Base-by-base conservation (phyloP, 768 basidiomycete species). In the Podaxis pistillaris region DNA sequence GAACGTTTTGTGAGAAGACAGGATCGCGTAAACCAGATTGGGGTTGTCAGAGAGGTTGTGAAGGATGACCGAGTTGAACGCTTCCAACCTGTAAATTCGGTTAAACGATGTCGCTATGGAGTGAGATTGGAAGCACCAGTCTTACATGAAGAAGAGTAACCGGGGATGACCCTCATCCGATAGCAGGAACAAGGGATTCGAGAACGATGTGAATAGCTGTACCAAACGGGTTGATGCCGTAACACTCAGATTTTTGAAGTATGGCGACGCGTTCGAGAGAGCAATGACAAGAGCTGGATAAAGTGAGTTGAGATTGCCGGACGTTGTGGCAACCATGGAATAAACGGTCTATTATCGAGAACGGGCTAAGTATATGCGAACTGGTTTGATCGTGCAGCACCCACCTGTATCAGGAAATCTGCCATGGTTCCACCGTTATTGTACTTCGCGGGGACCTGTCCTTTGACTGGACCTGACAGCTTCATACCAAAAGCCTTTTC, bases 151-250 rank as follows among this genome's bases (percentile, higher is more conserved):
- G 75, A 92, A 98, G 36, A 98, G 81, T 33, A 98, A 76, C 64
- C 97, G 78, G 1, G 97, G 97, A 70, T 98, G 94, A 6, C 96
- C 94, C 74, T 98, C 97, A 65, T 98, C 97, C 2, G 92, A 88
- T 19, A 99, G 76, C 37, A 98, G 77, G 74, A 98, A 98, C 2
- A 87, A 77, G 0, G 97, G 93, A 63, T 89, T 93, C 4, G 94
- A 89, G 71, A 99, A 96, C 0, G 96, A 93, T 30, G 84, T 88
- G 75, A 97, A 94, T 5, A 98, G 83, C 73, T 97, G 94, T 38
- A 96, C 72, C 6, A 99, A 81, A 17, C 92, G 83, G 4, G 91
- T 90, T 2, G 94, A 90, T 12, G 94, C 87, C 36, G 88, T 86
- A 53, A 94, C 85, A 44, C 88, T 87, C 22, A 97, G 79, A 66